These are phyloP conservation scores for Leishmania guyanensis DNA, from an alignment of 208 protist species.

Conservation along the genomic window DNA sequence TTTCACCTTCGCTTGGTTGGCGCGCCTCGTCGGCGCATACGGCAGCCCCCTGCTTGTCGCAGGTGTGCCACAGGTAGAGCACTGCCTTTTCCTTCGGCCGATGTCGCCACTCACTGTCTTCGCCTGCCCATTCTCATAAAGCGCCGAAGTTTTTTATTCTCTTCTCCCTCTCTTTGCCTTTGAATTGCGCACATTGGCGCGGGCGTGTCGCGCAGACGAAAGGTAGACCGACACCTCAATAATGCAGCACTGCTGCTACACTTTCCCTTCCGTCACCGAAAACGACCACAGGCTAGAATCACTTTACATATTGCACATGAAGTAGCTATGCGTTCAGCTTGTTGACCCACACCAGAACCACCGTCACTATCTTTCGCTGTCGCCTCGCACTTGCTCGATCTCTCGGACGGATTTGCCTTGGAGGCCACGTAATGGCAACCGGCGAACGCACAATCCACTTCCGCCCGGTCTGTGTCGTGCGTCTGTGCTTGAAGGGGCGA, in stretches of 20 bases:
- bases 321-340: conserved; percentile 27
- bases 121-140: background rate
- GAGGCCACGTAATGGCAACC: conserved; percentile 37
- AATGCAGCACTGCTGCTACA: background rate
- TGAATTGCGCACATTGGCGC: background rate
- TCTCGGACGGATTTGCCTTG: conserved; percentile 33
- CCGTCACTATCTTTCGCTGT: conserved; percentile 33
- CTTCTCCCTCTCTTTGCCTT: background rate
- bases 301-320: background rate
- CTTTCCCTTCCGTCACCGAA: background rate
- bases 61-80: background rate
- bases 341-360: conserved; percentile 59
- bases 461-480: background rate
- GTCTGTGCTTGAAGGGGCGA: conserved; percentile 11
- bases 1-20: background rate
- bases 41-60: background rate
- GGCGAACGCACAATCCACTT: conserved; percentile 12
- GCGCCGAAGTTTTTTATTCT: background rate
- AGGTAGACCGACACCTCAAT: background rate
- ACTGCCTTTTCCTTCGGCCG: background rate
- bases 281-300: background rate
- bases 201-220: background rate
- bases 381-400: conserved; percentile 35
- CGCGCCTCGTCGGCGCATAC: background rate
- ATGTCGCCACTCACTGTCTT: background rate